Evolutionary conservation across 345 rosid species (phyloP).

Genomic region (Rubroshorea leprosula): DNA sequence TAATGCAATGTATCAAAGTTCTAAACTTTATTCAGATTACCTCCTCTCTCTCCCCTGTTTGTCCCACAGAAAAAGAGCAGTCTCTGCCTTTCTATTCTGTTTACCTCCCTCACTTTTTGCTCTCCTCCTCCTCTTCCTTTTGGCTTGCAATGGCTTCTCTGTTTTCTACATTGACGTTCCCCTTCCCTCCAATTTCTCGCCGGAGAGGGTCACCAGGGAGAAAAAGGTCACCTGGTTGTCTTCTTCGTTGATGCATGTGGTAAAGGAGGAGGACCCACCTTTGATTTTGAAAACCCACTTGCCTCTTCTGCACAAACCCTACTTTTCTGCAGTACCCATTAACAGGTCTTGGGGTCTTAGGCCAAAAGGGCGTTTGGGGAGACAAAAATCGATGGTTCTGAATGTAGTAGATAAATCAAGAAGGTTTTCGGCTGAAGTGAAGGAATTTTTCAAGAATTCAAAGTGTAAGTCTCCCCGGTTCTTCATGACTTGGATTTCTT

Average conservation of each 20-base stretch:
- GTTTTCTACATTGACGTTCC: conserved; percentile 57
- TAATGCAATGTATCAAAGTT: conserved; percentile 18
- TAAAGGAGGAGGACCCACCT: conserved; percentile 43
- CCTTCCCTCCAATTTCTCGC: conserved; percentile 32
- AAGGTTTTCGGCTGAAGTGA: conserved; percentile 39
- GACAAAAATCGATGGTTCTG: conserved; percentile 16
- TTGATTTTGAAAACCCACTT: conserved; percentile 29
- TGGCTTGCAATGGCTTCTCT: conserved; percentile 60
- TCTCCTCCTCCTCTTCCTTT: conserved; percentile 50
- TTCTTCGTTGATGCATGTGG: conserved; percentile 38
- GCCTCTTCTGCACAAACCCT: conserved; percentile 22
- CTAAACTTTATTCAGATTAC: conserved; percentile 17
- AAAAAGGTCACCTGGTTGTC: conserved; percentile 19
- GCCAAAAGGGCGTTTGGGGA: conserved; percentile 17
- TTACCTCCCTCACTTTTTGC: conserved; percentile 62
- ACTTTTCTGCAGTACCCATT: conserved; percentile 20
- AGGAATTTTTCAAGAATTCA: conserved; percentile 39
- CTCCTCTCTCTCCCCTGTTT: conserved; percentile 7
- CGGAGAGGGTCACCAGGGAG: conserved; percentile 21
- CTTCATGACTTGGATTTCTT: conserved; percentile 95
- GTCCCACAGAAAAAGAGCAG: conserved; percentile 26
- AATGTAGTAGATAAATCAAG: conserved; percentile 24
- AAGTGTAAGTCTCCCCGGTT: conserved; percentile 56
- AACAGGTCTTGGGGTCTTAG: conserved; percentile 6
- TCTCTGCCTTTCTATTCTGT: conserved; percentile 35